A percentile compares a stretch with the other conserved stretches of the same genome.
Conservation (phyloP, 345 rosid species). For the Luvunga scandens region DNA sequence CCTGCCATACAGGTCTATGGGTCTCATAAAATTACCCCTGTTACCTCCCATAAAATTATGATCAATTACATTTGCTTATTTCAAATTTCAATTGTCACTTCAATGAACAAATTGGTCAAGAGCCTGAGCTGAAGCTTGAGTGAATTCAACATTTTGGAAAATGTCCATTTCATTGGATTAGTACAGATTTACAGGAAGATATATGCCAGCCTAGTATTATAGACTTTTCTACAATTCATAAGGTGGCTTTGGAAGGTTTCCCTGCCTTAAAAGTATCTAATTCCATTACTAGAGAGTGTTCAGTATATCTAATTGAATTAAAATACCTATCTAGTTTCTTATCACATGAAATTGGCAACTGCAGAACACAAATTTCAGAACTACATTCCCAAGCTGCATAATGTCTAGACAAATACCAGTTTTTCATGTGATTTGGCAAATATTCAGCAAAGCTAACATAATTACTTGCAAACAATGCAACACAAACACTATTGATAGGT, state of each 20-base stretch:
- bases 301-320: no score
- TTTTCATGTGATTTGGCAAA: background rate
- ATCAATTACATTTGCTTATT: background rate
- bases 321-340: no score
- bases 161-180: background rate
- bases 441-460: background rate
- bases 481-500: background rate
- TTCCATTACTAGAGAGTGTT: background rate
- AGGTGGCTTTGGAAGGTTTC: background rate
- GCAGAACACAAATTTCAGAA: background rate
- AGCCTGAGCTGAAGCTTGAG: background rate
- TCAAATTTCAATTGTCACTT: background rate
- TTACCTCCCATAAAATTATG: background rate
- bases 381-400: background rate
- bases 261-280: background rate
- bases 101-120: background rate
- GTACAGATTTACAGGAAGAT: no score
- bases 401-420: background rate
- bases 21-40: background rate
- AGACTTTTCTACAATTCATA: no score
- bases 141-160: background rate
- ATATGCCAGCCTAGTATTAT: no score
- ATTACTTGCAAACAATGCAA: background rate
- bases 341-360: background rate
- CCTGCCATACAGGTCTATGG: background rate